phyloP scores from a whole-genome alignment of 129 eudicot species.

The Rutidosis leptorrhynchoides region DNA sequence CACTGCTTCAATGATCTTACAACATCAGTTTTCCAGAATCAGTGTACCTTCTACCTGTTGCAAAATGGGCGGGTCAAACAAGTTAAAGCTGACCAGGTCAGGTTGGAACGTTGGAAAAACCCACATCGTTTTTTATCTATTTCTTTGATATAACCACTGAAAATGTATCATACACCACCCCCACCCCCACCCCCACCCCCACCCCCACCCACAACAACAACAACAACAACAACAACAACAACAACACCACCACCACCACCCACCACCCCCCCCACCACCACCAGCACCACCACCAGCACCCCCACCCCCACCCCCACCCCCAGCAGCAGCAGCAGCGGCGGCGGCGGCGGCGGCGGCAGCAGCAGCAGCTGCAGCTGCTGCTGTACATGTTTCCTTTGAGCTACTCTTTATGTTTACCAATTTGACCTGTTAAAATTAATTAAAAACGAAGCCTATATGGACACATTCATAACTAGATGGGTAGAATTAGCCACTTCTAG shows the following conservation, averaged over 20 bases:
- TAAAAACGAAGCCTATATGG: neutral
- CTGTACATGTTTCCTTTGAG: too few relatives aligned
- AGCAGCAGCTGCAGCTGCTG: too few relatives aligned
- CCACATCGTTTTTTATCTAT: neutral
- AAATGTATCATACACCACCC: neutral
- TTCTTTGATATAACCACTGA: neutral
- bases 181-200: too few relatives aligned
- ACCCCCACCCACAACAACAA: too few relatives aligned
- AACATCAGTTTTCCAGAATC: neutral
- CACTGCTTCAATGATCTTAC: neutral
- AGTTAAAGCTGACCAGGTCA: neutral
- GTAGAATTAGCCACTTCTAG: neutral
- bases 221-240: too few relatives aligned
- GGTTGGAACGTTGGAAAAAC: neutral
- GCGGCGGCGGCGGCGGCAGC: too few relatives aligned
- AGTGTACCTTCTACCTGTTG: neutral
- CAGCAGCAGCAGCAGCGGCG: too few relatives aligned
- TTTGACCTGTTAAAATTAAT: neutral
- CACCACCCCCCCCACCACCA: too few relatives aligned
- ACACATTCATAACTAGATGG: neutral
- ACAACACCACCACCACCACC: too few relatives aligned
- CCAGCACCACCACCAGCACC: too few relatives aligned
- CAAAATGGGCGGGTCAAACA: neutral
- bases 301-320: too few relatives aligned
- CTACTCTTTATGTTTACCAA: neutral